Base-by-base conservation (phyloP, 352 stramenopile species). In the Pythium oligandrum region DNA sequence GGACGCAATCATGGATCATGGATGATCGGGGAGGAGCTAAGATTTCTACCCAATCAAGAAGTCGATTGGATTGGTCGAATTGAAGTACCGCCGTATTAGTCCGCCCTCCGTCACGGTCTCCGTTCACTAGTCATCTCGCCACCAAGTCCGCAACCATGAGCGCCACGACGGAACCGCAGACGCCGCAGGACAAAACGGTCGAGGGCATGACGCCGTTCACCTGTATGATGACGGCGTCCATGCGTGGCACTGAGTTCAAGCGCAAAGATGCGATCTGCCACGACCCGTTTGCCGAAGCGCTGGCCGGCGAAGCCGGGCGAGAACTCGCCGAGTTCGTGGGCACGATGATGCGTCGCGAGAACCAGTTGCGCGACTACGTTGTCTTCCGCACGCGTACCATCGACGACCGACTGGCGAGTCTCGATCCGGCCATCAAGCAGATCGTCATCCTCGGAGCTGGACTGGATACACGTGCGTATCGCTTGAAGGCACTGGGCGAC, bases 381-480 rank as follows among this genome's bases (percentile, higher is more conserved):
- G 59, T 55, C 30, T 48, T 66, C 17, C 59, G 53, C 38, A 66
- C 59, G 54, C 50, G 54, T 36, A 64, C 59, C 45, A 52, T 66
- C 38, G 59, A 66, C 38, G 59, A 66, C 9, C 39, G 55, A 7
- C 34, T 66, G 10, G n/a, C n/a, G 4, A 37, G 52, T 4, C 34
- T 54, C 7, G 39, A 53, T 42, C n/a, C 32, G 3, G 1, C 10
- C 1, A 64, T 64, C 43, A 38, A 45, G 10, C 59, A 66, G 40
- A 26, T 66, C 8, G 55, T 66, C 37, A 58, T 64, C 42, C 34
- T 66, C 30, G 59, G 47, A 4, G 33, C 46, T 3, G 59, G 59
- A 3, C 53, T 66, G 48, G 59, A 66, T 43, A 26, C 59, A 40
- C 54, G 59, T 9, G 54, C 59, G 30, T 59, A 64, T 39, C 56